Evolutionary conservation across 1,284 basidiomycete genomes (phyloP).

Genomic region (Ceratobasidium sp.): DNA sequence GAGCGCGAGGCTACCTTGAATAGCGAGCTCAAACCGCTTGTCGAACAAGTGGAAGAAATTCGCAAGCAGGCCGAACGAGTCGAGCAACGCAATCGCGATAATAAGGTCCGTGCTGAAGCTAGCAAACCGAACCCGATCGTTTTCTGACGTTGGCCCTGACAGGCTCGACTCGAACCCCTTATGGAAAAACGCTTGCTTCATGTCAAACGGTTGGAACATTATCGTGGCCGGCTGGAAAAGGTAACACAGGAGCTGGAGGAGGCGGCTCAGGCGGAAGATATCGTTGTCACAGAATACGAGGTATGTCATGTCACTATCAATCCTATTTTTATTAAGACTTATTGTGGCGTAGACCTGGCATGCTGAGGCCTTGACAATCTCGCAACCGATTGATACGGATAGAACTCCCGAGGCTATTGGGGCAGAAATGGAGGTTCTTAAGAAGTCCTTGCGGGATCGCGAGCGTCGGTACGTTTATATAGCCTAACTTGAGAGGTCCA

Average conservation of each 20-base stretch:
- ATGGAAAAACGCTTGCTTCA: constrained; percentile 41
- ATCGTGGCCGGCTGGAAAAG: constrained; percentile 42
- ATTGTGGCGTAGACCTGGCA: constrained; percentile 66
- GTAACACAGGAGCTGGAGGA: constrained; percentile 50
- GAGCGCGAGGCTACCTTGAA: constrained; percentile 37
- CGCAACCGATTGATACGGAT: constrained; percentile 35
- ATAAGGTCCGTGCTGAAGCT: background rate
- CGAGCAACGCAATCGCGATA: constrained; percentile 34
- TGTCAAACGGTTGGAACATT: constrained; percentile 43
- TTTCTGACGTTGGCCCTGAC: background rate
- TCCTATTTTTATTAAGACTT: too few species aligned
- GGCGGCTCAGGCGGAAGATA: constrained; percentile 62
- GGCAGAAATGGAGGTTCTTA: constrained; percentile 72
- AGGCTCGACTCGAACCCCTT: constrained; percentile 38
- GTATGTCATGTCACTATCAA: background rate
- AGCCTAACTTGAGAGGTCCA: background rate
- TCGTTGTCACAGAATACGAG: constrained; percentile 58
- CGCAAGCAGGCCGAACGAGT: constrained; percentile 34
- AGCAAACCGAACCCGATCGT: background rate
- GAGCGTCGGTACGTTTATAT: constrained; percentile 68
- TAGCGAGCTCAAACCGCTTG: constrained; percentile 36
- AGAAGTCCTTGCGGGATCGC: constrained; percentile 74
- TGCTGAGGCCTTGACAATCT: constrained; percentile 60
- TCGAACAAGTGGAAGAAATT: constrained; percentile 41
- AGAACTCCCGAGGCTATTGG: constrained; percentile 62